Evolutionary conservation across 1,139 yeast species (phyloP).

Genomic region (Protomyces pachydermus): DNA sequence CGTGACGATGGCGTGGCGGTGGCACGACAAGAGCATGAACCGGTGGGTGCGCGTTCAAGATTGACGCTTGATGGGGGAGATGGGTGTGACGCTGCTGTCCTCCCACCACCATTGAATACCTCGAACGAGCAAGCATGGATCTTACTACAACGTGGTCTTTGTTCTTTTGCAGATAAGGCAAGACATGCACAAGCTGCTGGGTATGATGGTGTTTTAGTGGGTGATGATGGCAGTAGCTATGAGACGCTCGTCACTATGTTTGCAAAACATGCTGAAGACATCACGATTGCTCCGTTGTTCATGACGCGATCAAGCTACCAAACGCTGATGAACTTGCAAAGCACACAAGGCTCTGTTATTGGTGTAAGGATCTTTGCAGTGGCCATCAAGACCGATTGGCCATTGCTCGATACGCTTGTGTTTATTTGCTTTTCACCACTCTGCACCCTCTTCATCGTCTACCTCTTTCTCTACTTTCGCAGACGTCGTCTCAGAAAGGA

Average conservation of each 20-base stretch:
- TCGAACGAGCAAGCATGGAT: constrained; percentile 36
- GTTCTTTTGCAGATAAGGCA: constrained; percentile 43
- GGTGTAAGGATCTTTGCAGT: not conserved
- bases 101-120: constrained; percentile 9
- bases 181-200: constrained; percentile 41
- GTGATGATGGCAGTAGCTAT: constrained; percentile 39
- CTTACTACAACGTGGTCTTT: constrained; percentile 42
- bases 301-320: constrained; percentile 40
- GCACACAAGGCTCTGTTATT: not conserved
- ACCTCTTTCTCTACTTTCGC: constrained; percentile 40
- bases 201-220: constrained; percentile 44
- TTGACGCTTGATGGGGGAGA: not conserved
- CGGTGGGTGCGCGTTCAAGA: not conserved
- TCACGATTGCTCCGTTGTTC: constrained; percentile 42
- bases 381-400: constrained; percentile 34
- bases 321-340: constrained; percentile 31
- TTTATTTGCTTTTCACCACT: constrained; percentile 44
- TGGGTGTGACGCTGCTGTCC: not conserved
- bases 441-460: constrained; percentile 42
- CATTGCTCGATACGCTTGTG: constrained; percentile 40
- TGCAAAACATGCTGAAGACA: constrained; percentile 36
- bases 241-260: constrained; percentile 41
- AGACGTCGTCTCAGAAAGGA: constrained; percentile 34
- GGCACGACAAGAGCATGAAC: not conserved
- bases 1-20: too few relatives aligned